Evolutionary conservation across 345 rosid species (phyloP), one percentile per base, ranked within the genome.

Genomic region (Xanthoceras sorbifolium): DNA sequence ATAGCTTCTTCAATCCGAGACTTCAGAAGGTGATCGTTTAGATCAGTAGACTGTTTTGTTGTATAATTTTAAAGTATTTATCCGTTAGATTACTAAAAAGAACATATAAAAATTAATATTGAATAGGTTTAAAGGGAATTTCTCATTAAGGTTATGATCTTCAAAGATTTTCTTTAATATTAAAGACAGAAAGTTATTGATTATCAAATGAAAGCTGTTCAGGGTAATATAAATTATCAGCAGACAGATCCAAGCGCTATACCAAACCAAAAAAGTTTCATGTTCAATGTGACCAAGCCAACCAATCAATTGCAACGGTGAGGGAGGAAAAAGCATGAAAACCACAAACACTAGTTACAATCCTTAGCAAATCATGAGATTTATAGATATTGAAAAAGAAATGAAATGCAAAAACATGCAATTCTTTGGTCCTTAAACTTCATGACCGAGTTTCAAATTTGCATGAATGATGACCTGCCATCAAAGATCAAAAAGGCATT

Each of bases 381-480:
- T 3, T 23, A 22, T 66, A 5, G 36, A 32, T 18, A 15, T 3
- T 5, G 9, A 17, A 68, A 15, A 68, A 9, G 38, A 31, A 70
- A 31, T 7, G 15, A 29, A 20, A 31, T 31, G 67, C 20, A 10
- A n/a, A 36, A 18, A 34, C 12, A 6, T 44, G 28, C 50, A 5
- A 12, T 17, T 5, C n/a, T 55, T 59, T 14, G 11, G 46, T 31
- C 71, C 60, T 62, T 62, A 2, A n/a, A 15, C 10, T 42, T 70
- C 72, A 85, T 4, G 75, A 71, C 50, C 36, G 32, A 40, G 40
- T 62, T 67, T 80, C 84, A 69, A 71, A 83, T 32, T 77, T 74
- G 83, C 88, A 85, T 20, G 84, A 76, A 54, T 63, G 6, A 32
- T 81, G 83, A 71, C 88, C 86, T 85, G 86, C 48, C 22, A 57